These are phyloP conservation scores for Sanghuangporus sanghuang DNA, from an alignment of 1,284 basidiomycete species.

Conservation along the genomic window DNA sequence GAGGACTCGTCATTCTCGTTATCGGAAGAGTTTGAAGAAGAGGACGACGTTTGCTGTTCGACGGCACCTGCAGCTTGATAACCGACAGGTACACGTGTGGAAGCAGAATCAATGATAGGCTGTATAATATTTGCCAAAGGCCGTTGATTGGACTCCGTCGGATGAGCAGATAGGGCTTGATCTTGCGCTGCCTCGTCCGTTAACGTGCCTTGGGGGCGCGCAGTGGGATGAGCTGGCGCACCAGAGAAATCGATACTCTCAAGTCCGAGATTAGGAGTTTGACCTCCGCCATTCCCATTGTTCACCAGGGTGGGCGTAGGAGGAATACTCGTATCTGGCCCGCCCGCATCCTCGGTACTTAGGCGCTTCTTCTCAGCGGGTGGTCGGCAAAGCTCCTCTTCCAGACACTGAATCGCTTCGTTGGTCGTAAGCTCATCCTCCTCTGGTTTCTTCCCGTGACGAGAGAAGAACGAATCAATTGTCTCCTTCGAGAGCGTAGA, in stretches of 20 bases:
- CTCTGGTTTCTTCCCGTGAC: slow-evolving; percentile 61
- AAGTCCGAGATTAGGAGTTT: slow-evolving; percentile 30
- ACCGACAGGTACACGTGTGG: slow-evolving; percentile 15
- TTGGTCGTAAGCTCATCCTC: slow-evolving; percentile 75
- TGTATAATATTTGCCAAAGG: slow-evolving; percentile 30
- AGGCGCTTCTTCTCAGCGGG: slow-evolving; percentile 63
- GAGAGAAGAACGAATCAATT: slow-evolving; percentile 75
- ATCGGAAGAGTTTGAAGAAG: slow-evolving; percentile 22
- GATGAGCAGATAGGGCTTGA: slow-evolving; percentile 23
- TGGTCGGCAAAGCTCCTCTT: slow-evolving; percentile 73
- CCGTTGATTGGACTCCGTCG: slow-evolving; percentile 42
- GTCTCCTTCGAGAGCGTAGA: slow-evolving; percentile 85
- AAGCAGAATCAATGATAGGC: slow-evolving; percentile 10
- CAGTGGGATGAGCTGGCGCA: slow-evolving; percentile 31
- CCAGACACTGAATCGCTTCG: slow-evolving; percentile 76
- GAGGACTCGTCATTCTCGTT: slow-evolving; percentile 23
- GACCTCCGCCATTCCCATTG: slow-evolving; percentile 30
- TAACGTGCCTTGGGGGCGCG: slow-evolving; percentile 14
- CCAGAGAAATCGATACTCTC: slow-evolving; percentile 65
- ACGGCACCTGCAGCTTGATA: slow-evolving; percentile 13
- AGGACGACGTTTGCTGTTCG: slow-evolving; percentile 21
- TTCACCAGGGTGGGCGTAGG: slow-evolving; percentile 41
- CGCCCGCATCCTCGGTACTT: slow-evolving; percentile 33
- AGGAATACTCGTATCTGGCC: slow-evolving; percentile 33
- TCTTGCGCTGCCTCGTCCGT: slow-evolving; percentile 16